Conservation (phyloP, 2,329 filamentous ascomycete species). For the Celoporthe dispersa region DNA sequence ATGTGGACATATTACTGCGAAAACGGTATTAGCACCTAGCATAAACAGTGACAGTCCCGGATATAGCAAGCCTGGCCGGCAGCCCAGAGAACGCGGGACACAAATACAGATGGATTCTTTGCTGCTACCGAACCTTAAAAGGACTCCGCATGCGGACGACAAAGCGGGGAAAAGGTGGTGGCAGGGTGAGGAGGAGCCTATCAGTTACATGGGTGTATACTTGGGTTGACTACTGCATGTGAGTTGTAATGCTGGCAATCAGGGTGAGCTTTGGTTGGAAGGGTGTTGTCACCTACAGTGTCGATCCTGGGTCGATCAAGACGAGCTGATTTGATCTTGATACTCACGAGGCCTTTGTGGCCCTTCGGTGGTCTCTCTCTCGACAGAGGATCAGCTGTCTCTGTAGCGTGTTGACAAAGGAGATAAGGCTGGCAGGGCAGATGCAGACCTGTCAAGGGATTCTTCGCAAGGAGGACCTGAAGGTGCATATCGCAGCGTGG, state of each 20-base stretch:
- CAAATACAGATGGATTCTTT: too few relatives aligned
- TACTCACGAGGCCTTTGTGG: background rate
- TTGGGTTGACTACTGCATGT: conserved; percentile 4
- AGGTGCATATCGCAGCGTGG: too few relatives aligned
- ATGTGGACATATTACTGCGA: background rate
- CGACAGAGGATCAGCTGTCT: background rate
- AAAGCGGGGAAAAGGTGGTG: background rate
- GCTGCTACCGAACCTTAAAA: too few relatives aligned
- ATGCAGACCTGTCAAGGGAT: too few relatives aligned
- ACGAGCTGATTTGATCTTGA: background rate
- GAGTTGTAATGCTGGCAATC: background rate
- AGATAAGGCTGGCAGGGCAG: background rate
- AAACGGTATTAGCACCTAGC: background rate
- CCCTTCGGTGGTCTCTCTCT: background rate
- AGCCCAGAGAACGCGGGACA: too few relatives aligned
- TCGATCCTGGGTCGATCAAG: background rate
- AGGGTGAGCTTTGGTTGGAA: background rate
- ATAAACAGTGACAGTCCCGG: too few relatives aligned
- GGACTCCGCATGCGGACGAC: background rate
- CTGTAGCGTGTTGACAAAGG: background rate
- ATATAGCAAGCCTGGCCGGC: too few relatives aligned
- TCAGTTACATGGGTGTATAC: background rate
- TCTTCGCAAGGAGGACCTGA: too few relatives aligned
- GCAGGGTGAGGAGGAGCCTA: background rate
- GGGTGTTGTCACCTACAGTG: background rate